Evolutionary conservation across 1,139 yeast species (phyloP).

Genomic region (Scheffersomyces quercinus): DNA sequence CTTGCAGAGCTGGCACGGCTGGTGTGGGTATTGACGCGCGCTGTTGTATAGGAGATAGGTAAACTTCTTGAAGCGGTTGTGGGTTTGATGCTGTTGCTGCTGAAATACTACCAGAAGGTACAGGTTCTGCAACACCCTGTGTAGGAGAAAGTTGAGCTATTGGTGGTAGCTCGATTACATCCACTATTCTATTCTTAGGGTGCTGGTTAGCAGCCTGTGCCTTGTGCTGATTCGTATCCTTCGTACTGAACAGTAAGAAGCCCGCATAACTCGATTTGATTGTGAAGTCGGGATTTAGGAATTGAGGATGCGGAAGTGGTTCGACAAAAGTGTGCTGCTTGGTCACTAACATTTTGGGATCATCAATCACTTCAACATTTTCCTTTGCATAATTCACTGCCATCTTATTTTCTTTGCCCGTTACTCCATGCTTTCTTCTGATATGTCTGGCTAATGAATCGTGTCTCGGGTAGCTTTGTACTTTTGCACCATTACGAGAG

Average conservation of each 20-base stretch:
- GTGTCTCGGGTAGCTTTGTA: constrained; percentile 48
- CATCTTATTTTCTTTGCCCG: constrained; percentile 48
- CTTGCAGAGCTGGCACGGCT: too few relatives aligned
- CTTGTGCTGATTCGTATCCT: constrained; percentile 7
- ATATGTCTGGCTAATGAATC: constrained; percentile 50
- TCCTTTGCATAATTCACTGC: constrained; percentile 52
- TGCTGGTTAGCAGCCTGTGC: constrained; percentile 4
- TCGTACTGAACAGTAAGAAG: constrained; percentile 30
- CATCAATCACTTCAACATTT: constrained; percentile 42
- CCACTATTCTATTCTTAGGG: constrained; percentile 9
- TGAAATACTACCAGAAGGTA: too few relatives aligned
- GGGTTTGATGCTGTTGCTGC: too few relatives aligned
- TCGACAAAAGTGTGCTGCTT: constrained; percentile 15
- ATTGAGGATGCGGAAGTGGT: constrained; percentile 36
- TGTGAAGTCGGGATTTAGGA: constrained; percentile 29
- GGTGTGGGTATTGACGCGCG: too few relatives aligned
- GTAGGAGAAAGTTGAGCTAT: neutral
- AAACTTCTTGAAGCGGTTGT: too few relatives aligned
- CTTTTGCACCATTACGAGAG: constrained; percentile 35
- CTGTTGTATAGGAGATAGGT: too few relatives aligned
- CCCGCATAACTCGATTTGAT: constrained; percentile 34
- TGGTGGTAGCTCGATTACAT: constrained; percentile 12
- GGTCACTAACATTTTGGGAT: constrained; percentile 17
- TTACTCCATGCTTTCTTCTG: constrained; percentile 47
- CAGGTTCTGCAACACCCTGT: too few relatives aligned